Percentiles rank a stretch among this genome's conserved stretches.
Conservation (phyloP, 2,329 filamentous ascomycete species). For the Trichoderma harzianum region DNA sequence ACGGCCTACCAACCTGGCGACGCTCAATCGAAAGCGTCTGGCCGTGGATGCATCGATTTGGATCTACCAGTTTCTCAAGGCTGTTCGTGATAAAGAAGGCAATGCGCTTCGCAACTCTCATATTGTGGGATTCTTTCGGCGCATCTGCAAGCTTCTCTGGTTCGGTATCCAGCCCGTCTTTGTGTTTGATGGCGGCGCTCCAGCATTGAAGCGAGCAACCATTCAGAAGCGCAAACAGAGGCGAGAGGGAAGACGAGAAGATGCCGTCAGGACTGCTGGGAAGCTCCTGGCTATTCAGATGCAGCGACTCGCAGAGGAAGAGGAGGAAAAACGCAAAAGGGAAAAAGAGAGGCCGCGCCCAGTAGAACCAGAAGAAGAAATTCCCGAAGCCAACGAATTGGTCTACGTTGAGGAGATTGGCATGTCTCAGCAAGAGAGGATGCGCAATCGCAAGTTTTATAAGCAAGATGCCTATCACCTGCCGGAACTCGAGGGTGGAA, state of each 20-base stretch:
- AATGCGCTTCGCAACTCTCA: slow-evolving; percentile 95
- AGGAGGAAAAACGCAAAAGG: slow-evolving; percentile 61
- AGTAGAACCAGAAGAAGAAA: slow-evolving; percentile 47
- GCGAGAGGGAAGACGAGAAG: slow-evolving; percentile 84
- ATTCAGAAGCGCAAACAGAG: slow-evolving; percentile 74
- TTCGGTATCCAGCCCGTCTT: slow-evolving; percentile 96
- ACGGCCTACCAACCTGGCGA: slow-evolving; percentile 92
- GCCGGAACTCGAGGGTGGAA: slow-evolving; percentile 74
- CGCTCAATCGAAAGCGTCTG: slow-evolving; percentile 91
- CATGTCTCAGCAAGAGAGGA: slow-evolving; percentile 73
- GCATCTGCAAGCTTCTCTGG: slow-evolving; percentile 96
- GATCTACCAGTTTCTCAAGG: slow-evolving; percentile 99
- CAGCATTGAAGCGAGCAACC: slow-evolving; percentile 84
- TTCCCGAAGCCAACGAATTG: slow-evolving; percentile 65
- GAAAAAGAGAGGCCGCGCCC: slow-evolving; percentile 44
- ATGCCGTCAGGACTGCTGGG: slow-evolving; percentile 87
- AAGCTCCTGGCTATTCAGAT: slow-evolving; percentile 92
- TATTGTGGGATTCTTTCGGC: slow-evolving; percentile 94
- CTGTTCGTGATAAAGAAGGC: slow-evolving; percentile 96
- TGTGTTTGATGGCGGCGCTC: slow-evolving; percentile 95
- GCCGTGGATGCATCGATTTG: slow-evolving; percentile 98
- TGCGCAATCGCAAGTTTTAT: slow-evolving; percentile 72
- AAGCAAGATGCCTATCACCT: slow-evolving; percentile 96
- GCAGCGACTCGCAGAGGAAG: slow-evolving; percentile 84
- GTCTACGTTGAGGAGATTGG: slow-evolving; percentile 90